Evolutionary conservation across 208 protist species (phyloP), one percentile per base, ranked within the genome.

Genomic region (Endotrypanum monterogeii): DNA sequence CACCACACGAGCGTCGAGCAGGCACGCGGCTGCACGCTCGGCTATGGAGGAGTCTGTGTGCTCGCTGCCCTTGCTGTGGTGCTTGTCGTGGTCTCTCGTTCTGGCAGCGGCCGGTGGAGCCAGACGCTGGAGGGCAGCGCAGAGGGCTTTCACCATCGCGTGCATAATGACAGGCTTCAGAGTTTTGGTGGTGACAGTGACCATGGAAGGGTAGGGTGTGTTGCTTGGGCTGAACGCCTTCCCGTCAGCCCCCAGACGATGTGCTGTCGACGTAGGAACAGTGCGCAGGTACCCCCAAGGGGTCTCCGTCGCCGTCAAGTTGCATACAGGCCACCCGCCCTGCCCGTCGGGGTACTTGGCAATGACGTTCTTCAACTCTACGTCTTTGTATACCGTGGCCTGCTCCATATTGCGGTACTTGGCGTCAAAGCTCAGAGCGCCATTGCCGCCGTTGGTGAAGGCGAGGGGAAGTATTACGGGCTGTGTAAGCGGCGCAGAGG

Each of bases 271-370:
- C 25, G 61, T 76, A 12, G 67, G 71, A 48, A 81, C 71, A 52
- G 65, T 81, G 46, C 80, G 80, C 70, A 86, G 48, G 48, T 67
- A 83, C n/a, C 66, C 56, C 78, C 78, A 83, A 48, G 76, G 73
- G 3, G 69, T 54, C 55, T 70, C 66, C 16, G 69, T 51, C 23
- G 74, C 67, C 30, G 63, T 61, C 39, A 71, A 14, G 37, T 55
- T 68, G 56, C 61, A 79, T 23, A 83, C 86, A 28, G 83, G 84
- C 89, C 91, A 98, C 12, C 82, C 83, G 54, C 91, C 90, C 71
- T 95, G 89, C 35, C 73, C 72, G 69, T 98, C 93, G 5, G 94
- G 93, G 63, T 89, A 96, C 83, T 93, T 96, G 23, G 85, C 86
- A 39, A 96, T 37, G 12, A 90, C 65, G 46, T 77, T 88, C 73